Base-by-base conservation (phyloP, 257 asterid genomes). In the Haberlea rhodopensis region DNA sequence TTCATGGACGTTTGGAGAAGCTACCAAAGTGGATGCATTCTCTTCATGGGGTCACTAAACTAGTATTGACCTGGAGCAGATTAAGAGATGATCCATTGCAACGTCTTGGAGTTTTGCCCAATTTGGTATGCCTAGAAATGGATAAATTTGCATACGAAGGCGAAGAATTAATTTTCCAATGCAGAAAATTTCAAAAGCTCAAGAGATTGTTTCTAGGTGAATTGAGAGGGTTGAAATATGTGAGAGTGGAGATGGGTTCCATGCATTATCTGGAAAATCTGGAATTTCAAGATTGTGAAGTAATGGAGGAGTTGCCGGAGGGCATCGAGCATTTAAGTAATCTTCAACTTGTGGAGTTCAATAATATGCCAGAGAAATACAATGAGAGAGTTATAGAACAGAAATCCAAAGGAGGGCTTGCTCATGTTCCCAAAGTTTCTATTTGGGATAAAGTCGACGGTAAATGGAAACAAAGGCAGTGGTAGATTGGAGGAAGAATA, bases 41-140 rank as follows among this genome's bases (percentile, higher is more conserved):
- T 37, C 73, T 69, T 27, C 66, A 21, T 19, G 46, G 60, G 21
- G 57, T 77, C 9, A 61, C 61, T 0, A 1, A 0, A n/a, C 2
- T 73, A 20, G 1, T 5, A 5, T 22, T 77, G 34, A 10, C 13
- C 6, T 2, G 24, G 9, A 64, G 71, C 34, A 31, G 25, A 24
- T 18, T 70, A 10, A 26, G 16, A 31, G 60, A 61, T 7, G 63
- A 69, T 37, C 72, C 55, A 0, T 19, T 70, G 2, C 48, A 11
- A 3, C 62, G 11, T 19, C 67, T 77, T 23, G 73, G 69, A 54
- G 24, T 32, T 32, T 15, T 77, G 63, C 78, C 76, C n/a, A 69
- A 34, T 37, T 45, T 77, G n/a, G 19, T n/a, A n/a, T n/a, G n/a
- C n/a, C n/a, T n/a, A n/a, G n/a, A n/a, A n/a, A n/a, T n/a, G n/a